Evolutionary conservation across 2,329 filamentous ascomycete genomes (phyloP).

Genomic region (Nothophaeocryptopus gaeumannii): DNA sequence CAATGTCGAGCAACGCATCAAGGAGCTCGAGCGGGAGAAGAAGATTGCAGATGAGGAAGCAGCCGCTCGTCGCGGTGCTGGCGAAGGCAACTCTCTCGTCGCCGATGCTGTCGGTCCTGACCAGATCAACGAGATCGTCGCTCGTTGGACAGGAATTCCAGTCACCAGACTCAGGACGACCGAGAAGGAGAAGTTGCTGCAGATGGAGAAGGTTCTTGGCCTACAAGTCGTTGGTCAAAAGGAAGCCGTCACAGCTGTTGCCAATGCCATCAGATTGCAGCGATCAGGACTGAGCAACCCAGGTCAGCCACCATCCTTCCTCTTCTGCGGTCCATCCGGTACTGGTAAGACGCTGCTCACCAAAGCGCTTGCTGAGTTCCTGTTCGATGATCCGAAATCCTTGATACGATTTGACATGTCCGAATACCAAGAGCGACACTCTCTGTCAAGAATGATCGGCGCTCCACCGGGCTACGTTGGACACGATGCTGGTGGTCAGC

Average conservation of each 20-base stretch:
- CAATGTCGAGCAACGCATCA: conserved; percentile 79
- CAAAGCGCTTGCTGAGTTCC: conserved; percentile 93
- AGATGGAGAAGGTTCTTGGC: conserved; percentile 86
- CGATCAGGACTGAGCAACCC: conserved; percentile 92
- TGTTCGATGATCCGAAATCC: conserved; percentile 93
- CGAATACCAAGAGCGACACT: conserved; percentile 96
- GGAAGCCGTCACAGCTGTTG: conserved; percentile 88
- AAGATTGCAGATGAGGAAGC: conserved; percentile 73
- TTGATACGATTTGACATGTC: conserved; percentile 99
- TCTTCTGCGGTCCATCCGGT: conserved; percentile 97
- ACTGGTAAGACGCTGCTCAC: conserved; percentile 97
- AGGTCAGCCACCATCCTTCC: conserved; percentile 94
- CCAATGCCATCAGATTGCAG: conserved; percentile 92
- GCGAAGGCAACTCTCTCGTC: conserved; percentile 63
- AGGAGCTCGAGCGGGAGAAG: conserved; percentile 71
- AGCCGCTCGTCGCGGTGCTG: conserved; percentile 55
- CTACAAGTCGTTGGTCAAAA: conserved; percentile 89
- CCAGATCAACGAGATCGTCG: conserved; percentile 98
- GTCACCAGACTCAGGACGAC: conserved; percentile 90
- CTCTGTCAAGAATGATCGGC: conserved; percentile 94
- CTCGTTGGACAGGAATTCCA: conserved; percentile 96
- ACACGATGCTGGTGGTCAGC: conserved; percentile 90
- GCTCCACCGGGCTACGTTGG: conserved; percentile 96
- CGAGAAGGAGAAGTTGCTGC: conserved; percentile 96
- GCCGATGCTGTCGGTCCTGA: conserved; percentile 94